These are phyloP conservation scores for Kodamaea arcana DNA, from an alignment of 1,139 yeast species.

Conservation along the genomic window DNA sequence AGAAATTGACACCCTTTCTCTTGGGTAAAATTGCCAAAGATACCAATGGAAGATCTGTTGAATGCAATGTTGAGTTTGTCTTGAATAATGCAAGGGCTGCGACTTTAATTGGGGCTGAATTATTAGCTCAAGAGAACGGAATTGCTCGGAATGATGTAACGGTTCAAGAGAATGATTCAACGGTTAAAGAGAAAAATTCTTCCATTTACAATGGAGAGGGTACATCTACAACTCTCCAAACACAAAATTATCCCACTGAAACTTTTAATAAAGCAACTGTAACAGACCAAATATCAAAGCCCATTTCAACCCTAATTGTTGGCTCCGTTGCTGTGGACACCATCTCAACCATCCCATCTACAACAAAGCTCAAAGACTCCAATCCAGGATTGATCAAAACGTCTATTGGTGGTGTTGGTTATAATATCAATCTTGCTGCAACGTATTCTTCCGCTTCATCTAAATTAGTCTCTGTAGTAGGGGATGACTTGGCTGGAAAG, in stretches of 20 bases:
- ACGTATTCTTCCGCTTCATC: slow-evolving; percentile 13
- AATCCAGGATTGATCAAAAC: slow-evolving; percentile 61
- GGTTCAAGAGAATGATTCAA: not conserved
- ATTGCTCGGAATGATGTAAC: not conserved
- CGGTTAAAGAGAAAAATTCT: not conserved
- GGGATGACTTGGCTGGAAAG: slow-evolving; percentile 53
- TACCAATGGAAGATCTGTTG: slow-evolving; percentile 67
- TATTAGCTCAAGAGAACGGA: slow-evolving; percentile 33
- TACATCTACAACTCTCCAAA: too few relatives aligned
- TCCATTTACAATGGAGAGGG: too few relatives aligned
- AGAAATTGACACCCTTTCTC: slow-evolving; percentile 75
- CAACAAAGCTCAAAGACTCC: slow-evolving; percentile 52
- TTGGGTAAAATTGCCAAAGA: slow-evolving; percentile 59
- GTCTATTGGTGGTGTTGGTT: slow-evolving; percentile 82
- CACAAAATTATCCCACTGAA: too few relatives aligned
- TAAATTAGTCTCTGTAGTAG: slow-evolving; percentile 58
- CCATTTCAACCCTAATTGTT: slow-evolving; percentile 32
- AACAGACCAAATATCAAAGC: too few relatives aligned
- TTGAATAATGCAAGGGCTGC: slow-evolving; percentile 71
- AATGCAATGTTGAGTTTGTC: slow-evolving; percentile 72
- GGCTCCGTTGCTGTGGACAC: slow-evolving; percentile 81
- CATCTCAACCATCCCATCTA: slow-evolving; percentile 39
- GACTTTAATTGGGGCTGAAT: slow-evolving; percentile 57
- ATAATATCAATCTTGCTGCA: slow-evolving; percentile 63
- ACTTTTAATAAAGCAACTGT: not conserved